These are phyloP conservation scores for Gossypium ekmanianum DNA, from an alignment of 345 rosid genomes.

Conservation along the genomic window DNA sequence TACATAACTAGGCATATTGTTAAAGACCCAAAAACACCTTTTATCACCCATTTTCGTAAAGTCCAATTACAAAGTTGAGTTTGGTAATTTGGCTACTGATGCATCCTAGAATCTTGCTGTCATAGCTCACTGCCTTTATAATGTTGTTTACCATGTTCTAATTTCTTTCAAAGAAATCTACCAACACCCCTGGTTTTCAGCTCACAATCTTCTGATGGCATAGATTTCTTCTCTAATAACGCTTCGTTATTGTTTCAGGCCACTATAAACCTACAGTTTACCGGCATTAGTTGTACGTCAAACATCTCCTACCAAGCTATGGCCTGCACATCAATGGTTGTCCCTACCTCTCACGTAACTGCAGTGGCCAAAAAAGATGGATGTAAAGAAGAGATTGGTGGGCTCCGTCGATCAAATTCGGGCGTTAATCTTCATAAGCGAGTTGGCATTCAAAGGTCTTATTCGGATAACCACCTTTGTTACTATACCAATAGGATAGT, in stretches of 20 bases:
- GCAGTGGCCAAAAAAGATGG: constrained; percentile 24
- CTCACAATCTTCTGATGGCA: constrained; percentile 12
- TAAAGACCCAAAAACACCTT: not conserved
- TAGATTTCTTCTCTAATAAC: constrained; percentile 5
- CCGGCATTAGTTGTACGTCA: not conserved
- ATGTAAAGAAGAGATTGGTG: constrained; percentile 45
- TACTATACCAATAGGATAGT: constrained; percentile 30
- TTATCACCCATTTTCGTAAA: not conserved
- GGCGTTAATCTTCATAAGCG: constrained; percentile 42
- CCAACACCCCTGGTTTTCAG: constrained; percentile 2
- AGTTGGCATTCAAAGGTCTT: constrained; percentile 47
- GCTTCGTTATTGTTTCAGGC: constrained; percentile 1
- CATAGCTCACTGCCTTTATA: not conserved
- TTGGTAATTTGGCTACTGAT: not conserved
- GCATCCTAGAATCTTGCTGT: not conserved
- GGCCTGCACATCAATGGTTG: constrained; percentile 49
- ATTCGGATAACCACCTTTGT: constrained; percentile 65
- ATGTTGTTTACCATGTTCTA: not conserved
- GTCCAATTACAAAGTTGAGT: not conserved
- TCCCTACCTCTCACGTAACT: constrained; percentile 41
- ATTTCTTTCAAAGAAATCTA: constrained; percentile 4
- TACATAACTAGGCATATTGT: not conserved
- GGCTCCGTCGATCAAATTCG: constrained; percentile 56
- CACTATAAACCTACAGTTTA: not conserved
- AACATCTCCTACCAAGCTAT: constrained; percentile 26